These are phyloP conservation scores for Starmera amethionina DNA, from an alignment of 805 yeast genomes.

Conservation along the genomic window DNA sequence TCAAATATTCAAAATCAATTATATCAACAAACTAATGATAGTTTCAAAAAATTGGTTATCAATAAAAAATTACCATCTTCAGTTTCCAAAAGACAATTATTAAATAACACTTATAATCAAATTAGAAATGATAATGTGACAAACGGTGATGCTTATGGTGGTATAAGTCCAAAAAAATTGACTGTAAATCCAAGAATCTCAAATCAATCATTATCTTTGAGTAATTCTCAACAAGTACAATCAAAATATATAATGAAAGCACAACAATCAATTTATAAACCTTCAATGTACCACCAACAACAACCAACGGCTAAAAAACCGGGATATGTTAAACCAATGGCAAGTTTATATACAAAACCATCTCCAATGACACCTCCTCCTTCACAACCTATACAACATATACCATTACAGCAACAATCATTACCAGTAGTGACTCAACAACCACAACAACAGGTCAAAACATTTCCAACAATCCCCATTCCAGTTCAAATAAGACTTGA, in stretches of 20 bases:
- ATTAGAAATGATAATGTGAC: conserved; percentile 11
- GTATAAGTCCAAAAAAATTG: not conserved
- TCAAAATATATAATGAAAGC: not conserved
- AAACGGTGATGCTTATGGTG: not conserved
- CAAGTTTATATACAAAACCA: not conserved
- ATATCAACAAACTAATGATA: too few relatives aligned
- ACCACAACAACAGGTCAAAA: conserved; percentile 2
- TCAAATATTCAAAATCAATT: conserved; percentile 6
- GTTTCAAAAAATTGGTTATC: conserved; percentile 6
- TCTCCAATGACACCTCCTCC: not conserved
- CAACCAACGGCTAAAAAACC: too few relatives aligned
- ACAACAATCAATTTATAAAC: not conserved
- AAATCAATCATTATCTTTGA: not conserved
- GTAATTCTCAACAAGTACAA: not conserved
- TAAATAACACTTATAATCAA: conserved; percentile 15
- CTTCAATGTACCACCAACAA: not conserved
- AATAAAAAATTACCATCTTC: conserved; percentile 13
- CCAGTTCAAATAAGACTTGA: conserved; percentile 5
- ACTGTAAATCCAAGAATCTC: not conserved
- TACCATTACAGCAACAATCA: not conserved
- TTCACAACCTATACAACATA: not conserved
- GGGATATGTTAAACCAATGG: not conserved
- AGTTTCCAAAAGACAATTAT: conserved; percentile 14
- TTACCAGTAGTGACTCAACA: not conserved
- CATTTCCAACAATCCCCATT: conserved; percentile 1